phyloP scores from a whole-genome alignment of 768 basidiomycete species.

The Hydnomerulius pinastri region DNA sequence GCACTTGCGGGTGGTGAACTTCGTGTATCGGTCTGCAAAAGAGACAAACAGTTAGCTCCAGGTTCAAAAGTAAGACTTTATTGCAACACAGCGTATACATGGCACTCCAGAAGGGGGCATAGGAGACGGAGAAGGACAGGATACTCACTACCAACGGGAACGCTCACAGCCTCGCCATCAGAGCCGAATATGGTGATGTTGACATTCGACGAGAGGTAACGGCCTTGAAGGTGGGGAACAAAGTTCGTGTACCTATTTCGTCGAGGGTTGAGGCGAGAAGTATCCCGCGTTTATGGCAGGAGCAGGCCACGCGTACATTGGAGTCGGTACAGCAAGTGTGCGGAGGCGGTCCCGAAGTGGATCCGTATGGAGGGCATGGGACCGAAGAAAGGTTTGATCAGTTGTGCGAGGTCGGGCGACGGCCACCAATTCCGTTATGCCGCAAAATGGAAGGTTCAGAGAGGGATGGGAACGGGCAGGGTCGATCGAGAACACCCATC shows the following conservation, averaged over 20 bases:
- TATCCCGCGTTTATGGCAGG: neutral
- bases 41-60: slow-evolving; percentile 39
- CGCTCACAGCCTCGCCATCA: slow-evolving; percentile 35
- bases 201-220: slow-evolving; percentile 83
- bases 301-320: neutral
- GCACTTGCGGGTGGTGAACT: slow-evolving; percentile 75
- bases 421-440: neutral
- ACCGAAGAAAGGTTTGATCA: neutral
- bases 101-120: neutral
- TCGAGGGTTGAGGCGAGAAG: neutral
- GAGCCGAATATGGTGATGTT: slow-evolving; percentile 71
- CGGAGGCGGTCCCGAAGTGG: neutral
- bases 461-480: neutral
- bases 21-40: slow-evolving; percentile 54
- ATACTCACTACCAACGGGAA: slow-evolving; percentile 46
- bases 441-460: neutral
- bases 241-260: slow-evolving; percentile 60
- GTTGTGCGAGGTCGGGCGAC: neutral
- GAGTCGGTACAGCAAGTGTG: neutral
- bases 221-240: slow-evolving; percentile 61
- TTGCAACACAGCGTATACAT: neutral
- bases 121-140: neutral
- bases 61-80: neutral
- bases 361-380: neutral
- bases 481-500: neutral